A percentile compares a stretch with the other conserved stretches of the same genome.
phyloP scores from a whole-genome alignment of 2,329 filamentous ascomycete species.

The Alternaria burnsii region DNA sequence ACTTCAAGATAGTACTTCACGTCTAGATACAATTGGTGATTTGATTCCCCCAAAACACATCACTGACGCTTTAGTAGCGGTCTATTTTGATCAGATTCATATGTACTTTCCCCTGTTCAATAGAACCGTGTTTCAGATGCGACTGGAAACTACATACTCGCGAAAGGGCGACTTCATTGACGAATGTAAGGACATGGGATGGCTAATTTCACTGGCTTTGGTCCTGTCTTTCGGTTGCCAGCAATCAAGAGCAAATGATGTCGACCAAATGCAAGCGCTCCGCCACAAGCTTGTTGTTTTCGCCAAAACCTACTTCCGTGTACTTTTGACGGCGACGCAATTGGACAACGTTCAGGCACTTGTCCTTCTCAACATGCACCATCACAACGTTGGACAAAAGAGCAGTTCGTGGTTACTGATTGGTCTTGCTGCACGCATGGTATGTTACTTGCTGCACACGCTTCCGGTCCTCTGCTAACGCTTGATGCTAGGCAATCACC shows the following conservation, averaged over 20 bases:
- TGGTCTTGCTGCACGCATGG: conserved; percentile 54
- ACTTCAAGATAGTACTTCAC: conserved; percentile 1
- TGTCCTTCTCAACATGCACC: conserved; percentile 54
- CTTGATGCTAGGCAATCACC: conserved; percentile 47
- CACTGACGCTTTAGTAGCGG: conserved; percentile 50
- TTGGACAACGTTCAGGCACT: conserved; percentile 56
- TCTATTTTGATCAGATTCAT: conserved; percentile 54
- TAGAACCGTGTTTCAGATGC: conserved; percentile 51
- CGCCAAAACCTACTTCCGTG: conserved; percentile 47
- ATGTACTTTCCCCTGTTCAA: conserved; percentile 52
- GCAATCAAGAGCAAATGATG: conserved; percentile 45
- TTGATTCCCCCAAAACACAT: conserved; percentile 48
- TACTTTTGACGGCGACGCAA: conserved; percentile 50
- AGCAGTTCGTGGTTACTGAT: conserved; percentile 54
- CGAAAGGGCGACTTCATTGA: conserved; percentile 24
- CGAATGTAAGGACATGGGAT: conserved; percentile 52
- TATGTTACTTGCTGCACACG: conserved; percentile 6
- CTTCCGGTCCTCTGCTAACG: not conserved
- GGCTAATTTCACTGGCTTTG: conserved; percentile 54
- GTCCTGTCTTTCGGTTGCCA: conserved; percentile 55
- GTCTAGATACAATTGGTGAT: conserved; percentile 25
- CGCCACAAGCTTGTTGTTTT: conserved; percentile 37
- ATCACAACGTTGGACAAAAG: conserved; percentile 54
- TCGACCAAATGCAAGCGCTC: conserved; percentile 27
- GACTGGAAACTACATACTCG: conserved; percentile 52